A percentile compares a stretch with the other conserved stretches of the same genome.
Evolutionary conservation across 2,329 filamentous ascomycete genomes (phyloP).

Genomic region (Exophiala spinifera): DNA sequence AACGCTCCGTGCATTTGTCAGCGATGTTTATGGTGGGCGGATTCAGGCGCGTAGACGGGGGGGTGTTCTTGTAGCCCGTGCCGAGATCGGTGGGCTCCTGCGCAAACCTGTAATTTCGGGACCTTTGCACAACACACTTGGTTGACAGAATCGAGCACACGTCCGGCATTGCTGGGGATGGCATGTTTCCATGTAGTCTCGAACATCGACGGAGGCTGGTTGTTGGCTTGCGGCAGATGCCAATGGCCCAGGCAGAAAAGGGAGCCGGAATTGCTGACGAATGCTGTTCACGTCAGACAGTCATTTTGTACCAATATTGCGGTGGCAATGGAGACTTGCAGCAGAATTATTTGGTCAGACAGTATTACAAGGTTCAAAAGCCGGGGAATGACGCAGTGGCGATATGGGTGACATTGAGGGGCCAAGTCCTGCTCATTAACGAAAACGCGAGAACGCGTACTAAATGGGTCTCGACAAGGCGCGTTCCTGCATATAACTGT

Average conservation of each 20-base stretch:
- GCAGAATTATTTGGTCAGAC: neutral
- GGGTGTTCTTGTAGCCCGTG: no score
- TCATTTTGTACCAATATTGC: no score
- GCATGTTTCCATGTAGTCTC: neutral
- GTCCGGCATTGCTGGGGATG: neutral
- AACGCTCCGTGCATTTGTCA: conserved; percentile 15
- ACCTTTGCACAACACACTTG: no score
- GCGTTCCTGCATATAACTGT: conserved; percentile 12
- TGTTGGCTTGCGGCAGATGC: neutral
- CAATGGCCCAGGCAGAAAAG: neutral
- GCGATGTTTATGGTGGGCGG: conserved; percentile 7
- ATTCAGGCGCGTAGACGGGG: neutral
- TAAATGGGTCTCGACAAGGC: conserved; percentile 6
- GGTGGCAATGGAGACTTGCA: neutral
- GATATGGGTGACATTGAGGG: neutral
- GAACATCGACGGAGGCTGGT: neutral
- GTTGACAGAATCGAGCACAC: neutral
- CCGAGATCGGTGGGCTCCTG: no score
- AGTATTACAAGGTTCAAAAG: neutral
- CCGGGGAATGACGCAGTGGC: neutral
- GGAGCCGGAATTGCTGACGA: neutral
- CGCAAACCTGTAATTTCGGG: no score
- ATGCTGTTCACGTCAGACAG: neutral
- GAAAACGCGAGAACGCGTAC: neutral
- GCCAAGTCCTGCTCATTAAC: neutral